These are phyloP conservation scores for Pythium aphanidermatum DNA, from an alignment of 352 stramenopile genomes.

Conservation along the genomic window DNA sequence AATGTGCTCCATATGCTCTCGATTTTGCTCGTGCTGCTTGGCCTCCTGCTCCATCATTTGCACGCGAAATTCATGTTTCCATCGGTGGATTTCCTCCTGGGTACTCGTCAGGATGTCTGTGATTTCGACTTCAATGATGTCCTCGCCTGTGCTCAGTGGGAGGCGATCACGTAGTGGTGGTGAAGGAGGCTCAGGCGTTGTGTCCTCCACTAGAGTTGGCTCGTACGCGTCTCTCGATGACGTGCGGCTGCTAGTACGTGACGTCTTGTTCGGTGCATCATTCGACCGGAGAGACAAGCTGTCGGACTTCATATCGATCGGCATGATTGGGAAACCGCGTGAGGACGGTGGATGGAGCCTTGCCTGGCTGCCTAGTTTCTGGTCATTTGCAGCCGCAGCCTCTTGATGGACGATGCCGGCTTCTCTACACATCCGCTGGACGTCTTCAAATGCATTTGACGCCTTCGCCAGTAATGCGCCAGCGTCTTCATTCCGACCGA, in stretches of 20 bases:
- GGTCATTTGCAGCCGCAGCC: background rate
- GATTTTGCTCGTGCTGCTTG: slow-evolving; percentile 14
- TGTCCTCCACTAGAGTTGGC: background rate
- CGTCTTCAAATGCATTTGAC: slow-evolving; percentile 11
- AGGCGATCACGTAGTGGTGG: background rate
- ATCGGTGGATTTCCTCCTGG: slow-evolving; percentile 18
- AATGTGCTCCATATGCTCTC: slow-evolving; percentile 18
- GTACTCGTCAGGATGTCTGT: slow-evolving; percentile 20
- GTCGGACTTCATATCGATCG: no score
- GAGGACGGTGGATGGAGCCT: slow-evolving; percentile 1
- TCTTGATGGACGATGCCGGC: slow-evolving; percentile 13
- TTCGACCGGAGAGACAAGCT: no score
- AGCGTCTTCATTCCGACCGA: slow-evolving; percentile 7
- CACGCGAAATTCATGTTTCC: slow-evolving; percentile 21
- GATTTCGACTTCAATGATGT: slow-evolving; percentile 24
- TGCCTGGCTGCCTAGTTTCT: background rate
- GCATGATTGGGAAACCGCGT: background rate
- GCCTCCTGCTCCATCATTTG: slow-evolving; percentile 24
- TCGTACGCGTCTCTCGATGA: background rate
- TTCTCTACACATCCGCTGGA: slow-evolving; percentile 17
- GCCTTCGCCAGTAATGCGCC: slow-evolving; percentile 6
- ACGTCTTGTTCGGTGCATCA: no score
- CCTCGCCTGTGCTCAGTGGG: slow-evolving; percentile 4
- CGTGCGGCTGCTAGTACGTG: background rate
- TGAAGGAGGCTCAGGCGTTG: background rate